Evolutionary conservation across 169 alveolate species (phyloP).

Genomic region (Plasmodium gonderi): DNA sequence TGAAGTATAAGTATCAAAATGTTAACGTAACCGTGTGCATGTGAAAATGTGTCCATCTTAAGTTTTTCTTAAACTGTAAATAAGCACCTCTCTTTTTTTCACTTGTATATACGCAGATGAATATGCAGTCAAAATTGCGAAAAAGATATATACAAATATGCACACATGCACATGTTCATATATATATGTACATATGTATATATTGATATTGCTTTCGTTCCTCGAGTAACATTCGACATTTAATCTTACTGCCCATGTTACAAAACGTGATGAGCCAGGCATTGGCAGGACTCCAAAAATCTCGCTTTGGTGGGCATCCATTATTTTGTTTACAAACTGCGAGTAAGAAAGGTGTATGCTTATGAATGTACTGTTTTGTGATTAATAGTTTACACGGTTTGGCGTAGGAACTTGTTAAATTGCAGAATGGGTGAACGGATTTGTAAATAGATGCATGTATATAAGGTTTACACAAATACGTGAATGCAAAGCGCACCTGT

Average conservation of each 20-base stretch:
- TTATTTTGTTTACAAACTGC: conserved; percentile 35
- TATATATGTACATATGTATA: neutral
- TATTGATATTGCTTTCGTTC: neutral
- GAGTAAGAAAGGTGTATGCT: neutral
- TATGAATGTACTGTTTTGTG: neutral
- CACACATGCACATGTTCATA: neutral
- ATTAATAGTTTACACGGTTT: neutral
- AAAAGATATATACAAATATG: neutral
- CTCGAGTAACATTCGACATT: neutral
- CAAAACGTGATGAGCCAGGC: conserved; percentile 16
- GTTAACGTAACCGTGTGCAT: neutral
- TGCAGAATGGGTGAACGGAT: neutral
- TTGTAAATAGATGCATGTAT: neutral
- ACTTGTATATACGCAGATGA: neutral
- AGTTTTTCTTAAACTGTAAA: neutral
- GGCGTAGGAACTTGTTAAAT: neutral
- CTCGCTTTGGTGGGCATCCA: conserved; percentile 12
- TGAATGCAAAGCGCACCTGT: neutral
- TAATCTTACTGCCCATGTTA: conserved; percentile 58
- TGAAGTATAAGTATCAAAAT: neutral
- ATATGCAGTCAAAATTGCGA: neutral
- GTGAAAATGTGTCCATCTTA: neutral
- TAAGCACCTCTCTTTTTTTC: neutral
- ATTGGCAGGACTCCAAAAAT: conserved; percentile 16
- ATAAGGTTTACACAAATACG: neutral